A percentile compares a stretch with the other conserved stretches of the same genome.
phyloP scores from a whole-genome alignment of 2,329 filamentous ascomycete species.

The Davidsoniella neocaledoniae region DNA sequence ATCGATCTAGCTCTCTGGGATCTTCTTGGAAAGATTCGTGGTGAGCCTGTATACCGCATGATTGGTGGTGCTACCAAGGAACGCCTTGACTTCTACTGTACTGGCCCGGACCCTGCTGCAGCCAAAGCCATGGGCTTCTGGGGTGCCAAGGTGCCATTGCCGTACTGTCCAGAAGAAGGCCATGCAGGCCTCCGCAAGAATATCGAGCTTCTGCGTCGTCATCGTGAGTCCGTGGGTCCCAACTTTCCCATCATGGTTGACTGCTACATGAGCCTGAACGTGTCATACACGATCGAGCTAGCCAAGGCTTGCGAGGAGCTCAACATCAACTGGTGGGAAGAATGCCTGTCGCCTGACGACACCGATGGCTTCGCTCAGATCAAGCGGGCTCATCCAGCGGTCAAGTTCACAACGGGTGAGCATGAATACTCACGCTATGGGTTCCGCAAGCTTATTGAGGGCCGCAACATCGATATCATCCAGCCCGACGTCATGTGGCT shows the following conservation, averaged over 20 bases:
- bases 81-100: constrained; percentile 84
- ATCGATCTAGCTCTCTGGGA: constrained; percentile 92
- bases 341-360: constrained; percentile 81
- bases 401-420: constrained; percentile 92
- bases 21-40: constrained; percentile 73
- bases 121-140: constrained; percentile 79
- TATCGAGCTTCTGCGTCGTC: constrained; percentile 70
- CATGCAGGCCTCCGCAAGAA: constrained; percentile 72
- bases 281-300: constrained; percentile 81
- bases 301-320: constrained; percentile 69
- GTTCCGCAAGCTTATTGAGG: constrained; percentile 86
- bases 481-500: constrained; percentile 98
- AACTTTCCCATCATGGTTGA: constrained; percentile 91
- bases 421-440: constrained; percentile 91
- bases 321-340: constrained; percentile 95
- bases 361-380: constrained; percentile 78
- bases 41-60: constrained; percentile 86
- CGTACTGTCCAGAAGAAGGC: constrained; percentile 79
- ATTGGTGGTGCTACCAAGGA: constrained; percentile 82
- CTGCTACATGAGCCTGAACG: constrained; percentile 93
- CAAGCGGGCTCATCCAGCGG: constrained; percentile 74
- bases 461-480: constrained; percentile 81
- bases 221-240: constrained; percentile 69
- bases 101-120: constrained; percentile 64
- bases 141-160: constrained; percentile 78